Conservation (phyloP, 2,329 filamentous ascomycete species). For the Neonectria magnoliae region DNA sequence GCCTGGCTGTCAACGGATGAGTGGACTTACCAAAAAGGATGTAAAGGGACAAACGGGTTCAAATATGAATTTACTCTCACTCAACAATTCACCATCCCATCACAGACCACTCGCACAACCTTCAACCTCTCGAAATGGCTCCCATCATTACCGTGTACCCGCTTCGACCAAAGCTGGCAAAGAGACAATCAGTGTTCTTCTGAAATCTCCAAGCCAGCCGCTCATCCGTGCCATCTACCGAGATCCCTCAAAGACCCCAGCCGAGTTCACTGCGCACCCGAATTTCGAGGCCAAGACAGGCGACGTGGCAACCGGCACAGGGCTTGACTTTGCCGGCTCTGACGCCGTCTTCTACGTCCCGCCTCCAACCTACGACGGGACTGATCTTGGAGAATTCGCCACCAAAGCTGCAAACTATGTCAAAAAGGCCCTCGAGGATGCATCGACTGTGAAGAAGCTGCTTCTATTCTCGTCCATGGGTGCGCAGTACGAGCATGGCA, state of each 20-base stretch:
- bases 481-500: conserved; percentile 43
- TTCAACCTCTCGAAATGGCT: conserved; percentile 36
- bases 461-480: conserved; percentile 45
- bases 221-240: conserved; percentile 46
- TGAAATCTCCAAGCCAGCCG: conserved; percentile 33
- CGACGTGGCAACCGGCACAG: conserved; percentile 40
- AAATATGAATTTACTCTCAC: background rate
- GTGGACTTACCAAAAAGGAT: too few relatives aligned
- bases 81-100: background rate
- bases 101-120: background rate
- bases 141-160: conserved; percentile 46
- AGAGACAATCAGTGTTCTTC: conserved; percentile 43
- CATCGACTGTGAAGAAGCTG: conserved; percentile 30
- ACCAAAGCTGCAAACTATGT: conserved; percentile 38
- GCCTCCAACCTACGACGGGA: conserved; percentile 43
- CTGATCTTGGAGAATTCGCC: conserved; percentile 39
- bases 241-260: conserved; percentile 42
- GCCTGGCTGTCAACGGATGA: background rate
- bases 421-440: conserved; percentile 33
- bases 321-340: conserved; percentile 44
- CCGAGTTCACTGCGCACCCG: conserved; percentile 41
- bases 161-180: conserved; percentile 47
- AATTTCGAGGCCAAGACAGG: conserved; percentile 45
- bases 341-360: conserved; percentile 49
- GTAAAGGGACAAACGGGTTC: background rate